phyloP scores from a whole-genome alignment of 768 basidiomycete species.

The Pleurotus djamor region DNA sequence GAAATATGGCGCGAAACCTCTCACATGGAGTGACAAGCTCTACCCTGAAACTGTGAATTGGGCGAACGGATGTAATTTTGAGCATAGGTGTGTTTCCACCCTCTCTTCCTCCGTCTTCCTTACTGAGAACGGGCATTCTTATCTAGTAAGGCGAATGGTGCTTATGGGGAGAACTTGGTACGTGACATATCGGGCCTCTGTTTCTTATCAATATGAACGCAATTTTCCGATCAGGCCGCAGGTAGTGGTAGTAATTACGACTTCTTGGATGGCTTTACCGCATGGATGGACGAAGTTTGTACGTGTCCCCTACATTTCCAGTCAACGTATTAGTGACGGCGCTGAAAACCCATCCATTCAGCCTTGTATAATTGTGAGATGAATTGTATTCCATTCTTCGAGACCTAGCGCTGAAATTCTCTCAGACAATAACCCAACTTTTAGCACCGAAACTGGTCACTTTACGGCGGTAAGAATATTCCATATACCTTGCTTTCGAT shows the following conservation, averaged over 20 bases:
- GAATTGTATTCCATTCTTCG: background rate
- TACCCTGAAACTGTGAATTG: background rate
- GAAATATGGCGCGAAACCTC: slow-evolving; percentile 1
- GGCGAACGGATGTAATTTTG: slow-evolving; percentile 5
- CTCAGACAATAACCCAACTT: slow-evolving; percentile 2
- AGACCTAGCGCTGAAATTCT: background rate
- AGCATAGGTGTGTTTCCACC: slow-evolving; percentile 1
- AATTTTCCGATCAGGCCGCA: background rate
- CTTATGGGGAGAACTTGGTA: slow-evolving; percentile 6
- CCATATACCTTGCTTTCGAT: background rate
- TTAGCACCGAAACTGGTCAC: background rate
- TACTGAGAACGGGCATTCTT: background rate
- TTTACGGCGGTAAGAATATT: background rate
- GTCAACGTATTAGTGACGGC: background rate
- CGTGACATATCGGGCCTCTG: background rate
- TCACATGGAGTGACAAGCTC: slow-evolving; percentile 5
- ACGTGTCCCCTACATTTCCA: background rate
- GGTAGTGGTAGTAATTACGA: background rate
- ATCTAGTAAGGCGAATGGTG: background rate
- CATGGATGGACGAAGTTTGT: slow-evolving; percentile 5
- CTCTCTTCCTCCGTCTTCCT: background rate
- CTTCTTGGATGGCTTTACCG: slow-evolving; percentile 1
- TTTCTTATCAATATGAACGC: background rate
- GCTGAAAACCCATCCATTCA: background rate
- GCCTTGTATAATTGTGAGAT: background rate